These are phyloP conservation scores for Boletus subcaerulescens DNA, from an alignment of 768 basidiomycete genomes.

Conservation along the genomic window DNA sequence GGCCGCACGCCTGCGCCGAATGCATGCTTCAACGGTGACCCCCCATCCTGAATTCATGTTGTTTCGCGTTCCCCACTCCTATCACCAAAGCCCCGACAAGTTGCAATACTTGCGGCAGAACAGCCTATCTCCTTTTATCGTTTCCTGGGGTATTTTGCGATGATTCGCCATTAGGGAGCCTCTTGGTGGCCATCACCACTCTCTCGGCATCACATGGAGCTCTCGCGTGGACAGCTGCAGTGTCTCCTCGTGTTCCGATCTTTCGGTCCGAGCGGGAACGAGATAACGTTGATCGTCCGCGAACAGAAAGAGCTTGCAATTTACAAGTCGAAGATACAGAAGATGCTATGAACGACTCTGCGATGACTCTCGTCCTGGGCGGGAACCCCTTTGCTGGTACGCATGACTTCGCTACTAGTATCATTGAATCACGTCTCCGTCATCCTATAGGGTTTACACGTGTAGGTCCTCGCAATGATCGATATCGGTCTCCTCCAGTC, in stretches of 20 bases:
- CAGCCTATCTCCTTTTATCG: slow-evolving; percentile 3
- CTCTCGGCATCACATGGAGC: slow-evolving; percentile 21
- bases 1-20: slow-evolving; percentile 27
- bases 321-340: slow-evolving; percentile 17
- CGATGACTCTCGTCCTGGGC: background rate
- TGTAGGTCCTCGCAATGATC: slow-evolving; percentile 14
- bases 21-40: slow-evolving; percentile 16
- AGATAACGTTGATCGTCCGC: slow-evolving; percentile 7
- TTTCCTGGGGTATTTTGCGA: background rate
- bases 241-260: slow-evolving; percentile 22
- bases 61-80: slow-evolving; percentile 14
- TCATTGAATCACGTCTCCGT: slow-evolving; percentile 12
- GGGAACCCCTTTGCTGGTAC: background rate
- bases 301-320: background rate
- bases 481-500: background rate
- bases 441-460: slow-evolving; percentile 11
- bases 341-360: background rate
- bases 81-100: slow-evolving; percentile 2
- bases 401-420: background rate
- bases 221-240: slow-evolving; percentile 24
- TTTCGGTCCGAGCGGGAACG: slow-evolving; percentile 1
- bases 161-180: background rate
- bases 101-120: slow-evolving; percentile 4
- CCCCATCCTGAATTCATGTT: slow-evolving; percentile 3
- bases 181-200: slow-evolving; percentile 11